Evolutionary conservation across 768 basidiomycete genomes (phyloP), one percentile per base, ranked within the genome.

Genomic region (Phanerodontia chrysosporium): DNA sequence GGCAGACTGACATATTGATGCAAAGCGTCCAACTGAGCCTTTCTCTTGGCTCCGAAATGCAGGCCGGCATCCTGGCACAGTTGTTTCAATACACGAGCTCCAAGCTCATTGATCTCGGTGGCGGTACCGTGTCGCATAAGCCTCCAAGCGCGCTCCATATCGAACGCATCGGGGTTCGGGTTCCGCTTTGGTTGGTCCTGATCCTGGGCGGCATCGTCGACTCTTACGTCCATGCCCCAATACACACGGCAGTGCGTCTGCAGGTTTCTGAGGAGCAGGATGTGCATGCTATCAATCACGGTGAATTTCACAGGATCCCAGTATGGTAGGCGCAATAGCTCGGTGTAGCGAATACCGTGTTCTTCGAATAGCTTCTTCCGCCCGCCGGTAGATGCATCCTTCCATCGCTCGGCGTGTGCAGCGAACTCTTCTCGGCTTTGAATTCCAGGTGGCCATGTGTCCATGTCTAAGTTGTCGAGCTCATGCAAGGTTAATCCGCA

Each of bases 201-300:
- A 24, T 49, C 18, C 7, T 8, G 3, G 27, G 27, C 48, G 9
- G 8, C 24, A 25, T 49, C 48, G 10, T 49, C 48, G 18, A 27
- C 24, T 8, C 48, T 58, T 21, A 67, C 32, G 51, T 72, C 65
- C 24, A 72, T 66, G 3, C 59, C 54, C 51, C 66, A 69, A 0
- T 74, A 44, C 1, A 61, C 51, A 4, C 68, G 65, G 45, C 68
- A 72, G 52, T 79, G 76, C 22, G 71, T 66, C 22, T 68, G 62
- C 3, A 75, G 56, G 1, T 70, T 46, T 6, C 75, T 73, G 0
- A 78, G 69, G 39, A 73, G 70, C 0, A 79, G 64, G 18, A 67
- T 71, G 60, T 80, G 79, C 77, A 79, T 78, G 1, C 73, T 57
- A 52, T 80, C 76, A 10, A 78, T 62, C 0, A 75, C 62, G 4